These are phyloP conservation scores for Penicillium crystallinum DNA, from an alignment of 495 filamentous ascomycete species.

Conservation along the genomic window DNA sequence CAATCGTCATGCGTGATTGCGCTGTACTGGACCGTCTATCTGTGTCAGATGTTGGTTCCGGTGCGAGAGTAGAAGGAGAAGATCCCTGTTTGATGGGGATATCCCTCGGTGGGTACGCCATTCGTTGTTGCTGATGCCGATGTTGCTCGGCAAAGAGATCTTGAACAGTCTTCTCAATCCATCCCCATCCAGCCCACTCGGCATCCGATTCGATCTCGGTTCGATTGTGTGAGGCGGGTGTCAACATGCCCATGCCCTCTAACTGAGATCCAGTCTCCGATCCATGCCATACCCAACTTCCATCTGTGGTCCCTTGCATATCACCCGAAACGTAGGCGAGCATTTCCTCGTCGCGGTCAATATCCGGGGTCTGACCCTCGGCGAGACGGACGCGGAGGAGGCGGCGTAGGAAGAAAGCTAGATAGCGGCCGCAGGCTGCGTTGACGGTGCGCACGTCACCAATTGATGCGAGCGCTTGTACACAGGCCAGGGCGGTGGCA, in stretches of 20 bases:
- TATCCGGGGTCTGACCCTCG: conserved; percentile 40
- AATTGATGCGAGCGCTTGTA: conserved; percentile 64
- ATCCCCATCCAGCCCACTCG: conserved; percentile 51
- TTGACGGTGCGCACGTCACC: conserved; percentile 66
- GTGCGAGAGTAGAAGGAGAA: conserved; percentile 21
- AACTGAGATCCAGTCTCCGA: conserved; percentile 48
- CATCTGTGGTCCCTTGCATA: conserved; percentile 75
- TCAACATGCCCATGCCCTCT: conserved; percentile 21
- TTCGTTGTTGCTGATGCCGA: conserved; percentile 15
- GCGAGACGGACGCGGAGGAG: conserved; percentile 47
- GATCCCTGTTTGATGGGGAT: conserved; percentile 10
- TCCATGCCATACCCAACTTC: conserved; percentile 82
- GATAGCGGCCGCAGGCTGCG: conserved; percentile 71
- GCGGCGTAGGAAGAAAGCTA: conserved; percentile 73
- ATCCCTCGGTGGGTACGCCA: conserved; percentile 13
- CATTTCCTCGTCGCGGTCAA: conserved; percentile 85
- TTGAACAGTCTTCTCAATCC: conserved; percentile 46
- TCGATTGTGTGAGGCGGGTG: background rate
- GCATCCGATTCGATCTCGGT: conserved; percentile 12
- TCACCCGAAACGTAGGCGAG: conserved; percentile 85
- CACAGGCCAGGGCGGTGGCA: conserved; percentile 63
- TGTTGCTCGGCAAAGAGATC: conserved; percentile 42
- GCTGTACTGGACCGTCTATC: conserved; percentile 32
- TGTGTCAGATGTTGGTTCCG: conserved; percentile 36
- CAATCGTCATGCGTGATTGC: conserved; percentile 67